phyloP scores from a whole-genome alignment of 2,329 filamentous ascomycete genomes.

The Sarocladiaceae sp. region DNA sequence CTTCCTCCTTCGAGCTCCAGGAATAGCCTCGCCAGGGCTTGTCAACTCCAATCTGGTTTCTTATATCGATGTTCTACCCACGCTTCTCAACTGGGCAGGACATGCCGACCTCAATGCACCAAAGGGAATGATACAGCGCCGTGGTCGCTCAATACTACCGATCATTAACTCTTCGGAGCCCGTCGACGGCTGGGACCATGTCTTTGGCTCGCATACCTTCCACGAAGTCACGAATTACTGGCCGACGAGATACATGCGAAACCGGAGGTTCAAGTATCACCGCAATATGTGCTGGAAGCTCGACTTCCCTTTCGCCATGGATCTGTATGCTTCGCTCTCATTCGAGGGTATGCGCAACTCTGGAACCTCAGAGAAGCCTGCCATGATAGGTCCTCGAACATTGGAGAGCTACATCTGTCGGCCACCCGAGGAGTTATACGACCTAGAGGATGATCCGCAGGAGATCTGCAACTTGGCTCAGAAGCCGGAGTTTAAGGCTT shows the following conservation, averaged over 20 bases:
- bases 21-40: conserved; percentile 13
- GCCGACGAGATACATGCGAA: conserved; percentile 41
- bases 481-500: conserved; percentile 19
- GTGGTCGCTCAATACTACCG: conserved; percentile 32
- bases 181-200: conserved; percentile 23
- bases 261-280: conserved; percentile 39
- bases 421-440: conserved; percentile 39
- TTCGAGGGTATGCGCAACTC: conserved; percentile 35
- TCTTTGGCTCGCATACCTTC: conserved; percentile 47
- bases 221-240: conserved; percentile 45
- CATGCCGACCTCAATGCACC: neutral
- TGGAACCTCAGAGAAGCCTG: neutral
- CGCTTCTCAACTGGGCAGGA: conserved; percentile 33
- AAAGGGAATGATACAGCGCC: no score
- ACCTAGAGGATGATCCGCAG: conserved; percentile 35
- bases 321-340: conserved; percentile 36
- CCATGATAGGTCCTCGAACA: conserved; percentile 28
- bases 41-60: conserved; percentile 38
- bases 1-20: conserved; percentile 32
- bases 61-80: conserved; percentile 39
- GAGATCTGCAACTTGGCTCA: conserved; percentile 36
- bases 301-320: conserved; percentile 41
- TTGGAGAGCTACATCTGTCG: conserved; percentile 37
- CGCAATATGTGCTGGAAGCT: conserved; percentile 42
- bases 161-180: conserved; percentile 20